Base-by-base conservation (phyloP, 495 filamentous ascomycete genomes). In the Annulohypoxylon moriforme region DNA sequence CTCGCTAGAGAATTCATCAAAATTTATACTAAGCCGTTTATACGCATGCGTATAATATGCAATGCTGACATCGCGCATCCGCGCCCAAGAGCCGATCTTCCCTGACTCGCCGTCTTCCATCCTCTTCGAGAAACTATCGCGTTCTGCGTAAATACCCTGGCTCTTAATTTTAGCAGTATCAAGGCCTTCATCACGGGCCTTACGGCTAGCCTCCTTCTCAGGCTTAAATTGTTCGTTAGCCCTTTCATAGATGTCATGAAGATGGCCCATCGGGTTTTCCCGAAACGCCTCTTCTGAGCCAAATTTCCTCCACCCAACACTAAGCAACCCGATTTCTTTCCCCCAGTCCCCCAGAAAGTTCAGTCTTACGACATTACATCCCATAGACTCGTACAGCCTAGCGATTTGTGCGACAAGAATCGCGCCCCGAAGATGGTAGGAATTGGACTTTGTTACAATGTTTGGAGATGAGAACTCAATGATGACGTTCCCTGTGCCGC, bases 261-360 rank as follows among this genome's bases (percentile, higher is more conserved):
- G 53, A 8, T 57, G 53, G 6, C 29, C 53, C 31, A 57, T 57
- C 7, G 53, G 53, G 16, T 36, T 34, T 11, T 34, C 16, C 9
- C 38, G 29, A 38, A 57, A 57, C 9, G 27, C 53, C 53, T 57
- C 29, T 38, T 36, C 53, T 1, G 53, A 57, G 53, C 53, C 31
- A 38, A 57, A 36, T 22, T 36, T 57, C 29, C 38, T 57, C 53
- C 53, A 57, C n/a, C 53, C 53, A 38, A 57, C 31, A 31, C 53
- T 31, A 3, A 57, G 53, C 11, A 57, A 14, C 10, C 53, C 53
- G 13, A 36, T 36, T 24, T 57, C 53, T 36, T 57, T 57, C 4
- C 53, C 53, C 53, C 53, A 57, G 18, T 57, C 53, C 8, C 53
- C 53, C 3, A 57, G 31, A 20, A 36, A 57, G n/a, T 57, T 57